These are phyloP conservation scores for Aquilaria malaccensis DNA, from an alignment of 345 rosid species.

Conservation along the genomic window DNA sequence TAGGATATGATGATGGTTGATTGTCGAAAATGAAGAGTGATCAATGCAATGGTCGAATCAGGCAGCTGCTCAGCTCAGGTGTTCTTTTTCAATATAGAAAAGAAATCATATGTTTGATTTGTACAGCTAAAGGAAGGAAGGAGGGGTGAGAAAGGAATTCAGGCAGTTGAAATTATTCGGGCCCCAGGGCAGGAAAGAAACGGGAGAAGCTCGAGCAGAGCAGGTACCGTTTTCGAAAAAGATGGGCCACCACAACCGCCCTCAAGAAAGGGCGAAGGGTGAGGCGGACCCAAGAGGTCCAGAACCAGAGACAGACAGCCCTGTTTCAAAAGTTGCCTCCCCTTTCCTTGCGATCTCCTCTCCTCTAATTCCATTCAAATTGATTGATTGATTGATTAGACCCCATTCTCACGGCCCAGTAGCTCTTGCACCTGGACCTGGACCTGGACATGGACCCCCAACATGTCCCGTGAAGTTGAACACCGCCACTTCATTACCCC, in stretches of 20 bases:
- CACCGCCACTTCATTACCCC: not conserved
- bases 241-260: slow-evolving; percentile 28
- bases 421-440: slow-evolving; percentile 4
- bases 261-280: slow-evolving; percentile 5
- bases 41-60: no score
- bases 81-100: no score
- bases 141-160: no score
- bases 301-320: slow-evolving; percentile 15
- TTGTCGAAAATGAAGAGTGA: no score
- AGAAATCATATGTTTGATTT: no score
- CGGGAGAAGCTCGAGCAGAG: no score
- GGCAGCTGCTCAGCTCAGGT: no score
- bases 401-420: not conserved
- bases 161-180: no score
- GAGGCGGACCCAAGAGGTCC: slow-evolving; percentile 19
- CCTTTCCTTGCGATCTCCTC: no score
- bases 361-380: not conserved
- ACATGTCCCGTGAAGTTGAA: slow-evolving; percentile 9
- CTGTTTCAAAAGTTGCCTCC: slow-evolving; percentile 12
- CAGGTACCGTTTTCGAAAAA: not conserved
- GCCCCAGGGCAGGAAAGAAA: no score
- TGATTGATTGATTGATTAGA: slow-evolving; percentile 16
- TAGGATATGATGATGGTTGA: no score
- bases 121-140: no score
- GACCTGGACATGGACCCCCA: slow-evolving; percentile 9